phyloP scores from a whole-genome alignment of 1,139 yeast species.

The Saccharomycopsis hybrid region DNA sequence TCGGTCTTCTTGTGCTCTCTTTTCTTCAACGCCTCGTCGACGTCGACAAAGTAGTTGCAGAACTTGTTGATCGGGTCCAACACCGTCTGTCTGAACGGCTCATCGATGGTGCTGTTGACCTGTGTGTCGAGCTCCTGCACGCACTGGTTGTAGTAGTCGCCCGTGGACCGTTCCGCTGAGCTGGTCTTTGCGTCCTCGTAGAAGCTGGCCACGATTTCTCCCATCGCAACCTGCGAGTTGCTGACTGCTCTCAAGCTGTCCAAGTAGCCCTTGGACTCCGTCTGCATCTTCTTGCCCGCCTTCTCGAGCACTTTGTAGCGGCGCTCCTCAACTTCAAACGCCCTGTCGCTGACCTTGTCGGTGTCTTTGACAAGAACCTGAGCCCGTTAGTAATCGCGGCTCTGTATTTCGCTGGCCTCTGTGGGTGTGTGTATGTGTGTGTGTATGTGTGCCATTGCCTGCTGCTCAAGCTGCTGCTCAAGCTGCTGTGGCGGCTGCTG shows the following conservation, averaged over 20 bases:
- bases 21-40: constrained; percentile 92
- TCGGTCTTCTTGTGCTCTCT: constrained; percentile 88
- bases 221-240: constrained; percentile 92
- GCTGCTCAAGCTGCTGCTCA: too few species aligned
- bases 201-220: constrained; percentile 88
- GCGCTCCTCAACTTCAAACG: constrained; percentile 89
- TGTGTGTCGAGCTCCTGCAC: constrained; percentile 90
- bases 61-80: constrained; percentile 88
- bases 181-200: constrained; percentile 86
- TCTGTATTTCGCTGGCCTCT: too few species aligned
- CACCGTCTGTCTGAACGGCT: constrained; percentile 93
- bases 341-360: constrained; percentile 87
- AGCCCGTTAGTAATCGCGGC: neutral
- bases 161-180: constrained; percentile 54
- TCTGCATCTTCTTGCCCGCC: constrained; percentile 77
- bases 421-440: too few species aligned
- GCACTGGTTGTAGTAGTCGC: constrained; percentile 74
- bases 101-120: constrained; percentile 92
- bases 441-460: too few species aligned
- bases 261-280: constrained; percentile 88
- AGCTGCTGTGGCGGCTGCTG: too few species aligned
- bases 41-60: constrained; percentile 75
- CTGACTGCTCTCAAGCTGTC: constrained; percentile 92
- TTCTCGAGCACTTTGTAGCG: constrained; percentile 72
- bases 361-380: constrained; percentile 61